Percentiles rank a stretch among this genome's conserved stretches.
These are phyloP conservation scores for Cercospora nicotianae DNA, from an alignment of 2,329 filamentous ascomycete genomes.

Conservation along the genomic window DNA sequence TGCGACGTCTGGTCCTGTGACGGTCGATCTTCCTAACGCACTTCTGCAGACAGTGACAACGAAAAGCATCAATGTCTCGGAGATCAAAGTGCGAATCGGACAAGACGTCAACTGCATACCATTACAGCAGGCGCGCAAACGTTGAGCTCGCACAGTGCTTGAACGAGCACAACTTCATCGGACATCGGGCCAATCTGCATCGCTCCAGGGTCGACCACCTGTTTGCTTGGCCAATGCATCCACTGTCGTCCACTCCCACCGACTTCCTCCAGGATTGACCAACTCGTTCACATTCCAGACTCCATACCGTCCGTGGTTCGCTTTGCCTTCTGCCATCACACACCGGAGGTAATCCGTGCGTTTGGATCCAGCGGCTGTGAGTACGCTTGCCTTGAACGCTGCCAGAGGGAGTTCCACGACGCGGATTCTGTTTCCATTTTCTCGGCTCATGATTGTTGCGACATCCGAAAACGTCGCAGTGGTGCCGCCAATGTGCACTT, in stretches of 20 bases:
- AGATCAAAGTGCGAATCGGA: conserved; percentile 53
- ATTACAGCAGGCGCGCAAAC: conserved; percentile 20
- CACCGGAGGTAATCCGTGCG: conserved; percentile 6
- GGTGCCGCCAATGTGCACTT: conserved; percentile 10
- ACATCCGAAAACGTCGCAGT: conserved; percentile 2
- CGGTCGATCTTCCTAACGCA: conserved; percentile 3
- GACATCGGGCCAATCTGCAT: background rate
- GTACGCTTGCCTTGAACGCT: conserved; percentile 14
- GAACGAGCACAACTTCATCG: background rate
- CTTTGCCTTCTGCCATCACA: conserved; percentile 16
- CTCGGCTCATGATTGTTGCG: conserved; percentile 6
- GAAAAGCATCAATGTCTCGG: conserved; percentile 37
- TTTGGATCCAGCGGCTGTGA: background rate
- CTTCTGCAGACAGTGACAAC: conserved; percentile 19
- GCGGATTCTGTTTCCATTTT: background rate
- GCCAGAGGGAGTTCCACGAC: conserved; percentile 12
- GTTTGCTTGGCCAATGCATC: conserved; percentile 10
- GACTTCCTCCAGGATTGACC: conserved; percentile 14
- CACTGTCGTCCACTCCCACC: conserved; percentile 16
- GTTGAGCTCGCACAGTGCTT: background rate
- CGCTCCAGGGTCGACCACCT: background rate
- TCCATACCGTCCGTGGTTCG: conserved; percentile 7
- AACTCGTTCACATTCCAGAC: conserved; percentile 10
- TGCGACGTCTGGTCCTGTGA: background rate
- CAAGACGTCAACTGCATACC: conserved; percentile 37